Conservation (phyloP, 768 basidiomycete species). For the Hypsizygus marmoreus region DNA sequence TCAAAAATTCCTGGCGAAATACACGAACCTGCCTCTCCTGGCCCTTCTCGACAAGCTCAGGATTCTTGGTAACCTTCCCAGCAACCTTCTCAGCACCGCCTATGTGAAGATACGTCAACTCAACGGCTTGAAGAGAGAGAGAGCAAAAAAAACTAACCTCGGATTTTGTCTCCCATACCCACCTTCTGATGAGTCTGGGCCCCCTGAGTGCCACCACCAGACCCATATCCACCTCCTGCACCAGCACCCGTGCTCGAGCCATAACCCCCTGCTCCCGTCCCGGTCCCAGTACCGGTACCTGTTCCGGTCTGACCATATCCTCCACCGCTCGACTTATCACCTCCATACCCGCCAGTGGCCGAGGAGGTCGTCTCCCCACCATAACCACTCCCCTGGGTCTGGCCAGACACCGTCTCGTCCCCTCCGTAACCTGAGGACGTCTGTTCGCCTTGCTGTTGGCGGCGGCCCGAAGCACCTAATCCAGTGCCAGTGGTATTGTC, state of each 20-base stretch:
- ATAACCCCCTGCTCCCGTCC: not conserved
- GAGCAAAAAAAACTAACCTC: conserved; percentile 9
- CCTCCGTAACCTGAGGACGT: no score
- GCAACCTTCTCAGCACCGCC: conserved; percentile 25
- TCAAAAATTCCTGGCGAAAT: conserved; percentile 1
- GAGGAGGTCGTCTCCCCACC: no score
- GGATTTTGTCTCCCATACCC: conserved; percentile 23
- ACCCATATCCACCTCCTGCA: not conserved
- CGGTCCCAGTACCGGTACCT: not conserved
- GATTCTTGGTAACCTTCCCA: conserved; percentile 23
- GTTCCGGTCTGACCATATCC: conserved; percentile 2
- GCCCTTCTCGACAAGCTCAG: conserved; percentile 21
- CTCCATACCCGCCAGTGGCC: no score
- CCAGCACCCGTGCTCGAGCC: not conserved
- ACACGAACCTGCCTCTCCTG: conserved; percentile 19
- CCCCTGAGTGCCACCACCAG: not conserved
- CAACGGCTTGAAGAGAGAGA: not conserved
- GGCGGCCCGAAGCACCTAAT: no score
- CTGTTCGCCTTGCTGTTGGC: no score
- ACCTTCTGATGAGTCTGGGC: conserved; percentile 10
- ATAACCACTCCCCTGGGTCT: conserved; percentile 5
- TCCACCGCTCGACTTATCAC: not conserved
- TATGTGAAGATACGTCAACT: not conserved
- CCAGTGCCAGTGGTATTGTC: not conserved
- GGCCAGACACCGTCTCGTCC: no score